phyloP scores from a whole-genome alignment of 176 grass and related monocot species.

The Bromus sterilis region DNA sequence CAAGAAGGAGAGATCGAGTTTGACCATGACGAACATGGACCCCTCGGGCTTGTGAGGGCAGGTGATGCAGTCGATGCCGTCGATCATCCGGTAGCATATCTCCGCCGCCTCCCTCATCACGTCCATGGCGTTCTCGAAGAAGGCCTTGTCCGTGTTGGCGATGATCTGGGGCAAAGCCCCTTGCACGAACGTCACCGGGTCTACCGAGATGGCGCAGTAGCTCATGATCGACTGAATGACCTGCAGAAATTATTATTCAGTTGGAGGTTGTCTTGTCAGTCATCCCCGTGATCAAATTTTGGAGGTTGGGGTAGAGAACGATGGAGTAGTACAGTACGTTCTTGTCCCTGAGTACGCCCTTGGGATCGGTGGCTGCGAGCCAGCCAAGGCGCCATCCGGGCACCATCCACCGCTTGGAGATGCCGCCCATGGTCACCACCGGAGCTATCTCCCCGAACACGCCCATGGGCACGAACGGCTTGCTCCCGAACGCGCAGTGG shows the following conservation, averaged over 20 bases:
- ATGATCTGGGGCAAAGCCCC: conserved; percentile 57
- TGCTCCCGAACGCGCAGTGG: conserved; percentile 51
- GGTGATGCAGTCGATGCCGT: conserved; percentile 47
- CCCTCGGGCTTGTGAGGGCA: conserved; percentile 71
- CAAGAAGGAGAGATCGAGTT: conserved; percentile 39
- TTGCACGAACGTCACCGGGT: conserved; percentile 72
- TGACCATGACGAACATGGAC: conserved; percentile 82
- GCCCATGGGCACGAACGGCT: conserved; percentile 69
- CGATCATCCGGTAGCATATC: conserved; percentile 46
- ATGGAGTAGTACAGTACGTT: conserved; percentile 25
- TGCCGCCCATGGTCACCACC: conserved; percentile 65
- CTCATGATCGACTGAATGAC: conserved; percentile 31
- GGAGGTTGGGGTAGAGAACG: background rate
- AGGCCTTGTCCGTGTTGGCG: conserved; percentile 52
- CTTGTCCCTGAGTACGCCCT: conserved; percentile 46
- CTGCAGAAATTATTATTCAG: conserved; percentile 7
- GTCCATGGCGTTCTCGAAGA: conserved; percentile 44
- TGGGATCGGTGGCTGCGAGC: conserved; percentile 60
- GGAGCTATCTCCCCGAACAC: conserved; percentile 46
- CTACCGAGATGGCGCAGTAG: conserved; percentile 49
- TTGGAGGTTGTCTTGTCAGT: background rate
- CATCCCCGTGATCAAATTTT: background rate
- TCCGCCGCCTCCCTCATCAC: conserved; percentile 36
- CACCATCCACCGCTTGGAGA: conserved; percentile 84
- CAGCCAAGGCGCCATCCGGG: conserved; percentile 84